A percentile compares a stretch with the other conserved stretches of the same genome.
Evolutionary conservation across 1,284 basidiomycete genomes (phyloP).

Genomic region (Wolfiporia cocos): DNA sequence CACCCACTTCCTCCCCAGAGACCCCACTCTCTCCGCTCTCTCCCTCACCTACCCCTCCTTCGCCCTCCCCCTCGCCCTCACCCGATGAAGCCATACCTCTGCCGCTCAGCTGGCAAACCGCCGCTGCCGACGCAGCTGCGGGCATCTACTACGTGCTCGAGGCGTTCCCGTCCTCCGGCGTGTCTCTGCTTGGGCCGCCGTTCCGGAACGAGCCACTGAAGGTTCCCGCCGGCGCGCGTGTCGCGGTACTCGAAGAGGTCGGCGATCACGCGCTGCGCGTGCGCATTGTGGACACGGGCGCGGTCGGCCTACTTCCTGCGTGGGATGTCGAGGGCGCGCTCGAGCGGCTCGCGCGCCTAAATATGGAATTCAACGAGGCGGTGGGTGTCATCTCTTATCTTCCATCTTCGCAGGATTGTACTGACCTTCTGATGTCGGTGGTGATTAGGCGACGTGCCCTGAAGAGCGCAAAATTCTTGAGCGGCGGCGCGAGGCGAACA

Average conservation of each 20-base stretch:
- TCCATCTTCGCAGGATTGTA: too few relatives aligned
- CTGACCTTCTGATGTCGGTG: too few relatives aligned
- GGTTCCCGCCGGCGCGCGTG: conserved; percentile 18
- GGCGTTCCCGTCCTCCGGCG: conserved; percentile 19
- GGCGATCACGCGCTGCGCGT: conserved; percentile 22
- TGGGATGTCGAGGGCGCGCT: conserved; percentile 26
- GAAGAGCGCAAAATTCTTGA: conserved; percentile 14
- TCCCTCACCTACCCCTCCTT: conserved; percentile 5
- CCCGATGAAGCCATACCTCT: too few relatives aligned
- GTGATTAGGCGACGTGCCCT: conserved; percentile 20
- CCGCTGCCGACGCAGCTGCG: conserved; percentile 20
- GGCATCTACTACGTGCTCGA: conserved; percentile 25
- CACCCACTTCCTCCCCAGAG: not conserved
- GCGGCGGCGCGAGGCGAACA: not conserved
- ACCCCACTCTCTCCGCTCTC: conserved; percentile 2
- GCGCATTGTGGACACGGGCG: conserved; percentile 15
- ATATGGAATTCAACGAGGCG: conserved; percentile 26
- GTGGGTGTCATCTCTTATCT: conserved; percentile 14
- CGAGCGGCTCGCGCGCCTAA: conserved; percentile 24
- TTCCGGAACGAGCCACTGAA: conserved; percentile 22
- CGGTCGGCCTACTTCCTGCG: conserved; percentile 20
- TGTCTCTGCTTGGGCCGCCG: conserved; percentile 14
- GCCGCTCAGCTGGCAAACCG: conserved; percentile 17
- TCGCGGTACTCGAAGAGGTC: conserved; percentile 22
- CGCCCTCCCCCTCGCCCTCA: conserved; percentile 10